These are phyloP conservation scores for Amanita exitialis DNA, from an alignment of 768 basidiomycete genomes.

Conservation along the genomic window DNA sequence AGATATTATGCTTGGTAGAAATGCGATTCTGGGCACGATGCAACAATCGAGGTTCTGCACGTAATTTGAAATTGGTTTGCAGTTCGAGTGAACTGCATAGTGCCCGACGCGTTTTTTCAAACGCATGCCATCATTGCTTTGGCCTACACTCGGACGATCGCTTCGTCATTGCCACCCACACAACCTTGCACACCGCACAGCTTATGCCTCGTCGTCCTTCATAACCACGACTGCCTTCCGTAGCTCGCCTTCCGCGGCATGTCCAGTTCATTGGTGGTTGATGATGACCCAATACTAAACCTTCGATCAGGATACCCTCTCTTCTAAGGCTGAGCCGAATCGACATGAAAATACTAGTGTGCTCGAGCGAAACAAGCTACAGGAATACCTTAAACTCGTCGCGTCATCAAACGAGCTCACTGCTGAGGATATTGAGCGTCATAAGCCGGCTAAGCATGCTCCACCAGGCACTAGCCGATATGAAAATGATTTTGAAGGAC, in stretches of 20 bases:
- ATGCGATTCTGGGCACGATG: not conserved
- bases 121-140: conserved; percentile 11
- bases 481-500: conserved; percentile 37
- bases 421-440: conserved; percentile 52
- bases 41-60: not conserved
- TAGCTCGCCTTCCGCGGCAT: not conserved
- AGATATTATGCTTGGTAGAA: not conserved
- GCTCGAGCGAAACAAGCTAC: conserved; percentile 35
- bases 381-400: conserved; percentile 47
- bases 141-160: conserved; percentile 3
- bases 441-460: conserved; percentile 32
- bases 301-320: not conserved
- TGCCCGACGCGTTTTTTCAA: not conserved
- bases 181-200: no score
- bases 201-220: not conserved
- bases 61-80: not conserved
- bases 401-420: conserved; percentile 35
- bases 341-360: conserved; percentile 12
- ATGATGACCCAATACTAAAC: not conserved
- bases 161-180: not conserved
- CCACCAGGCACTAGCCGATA: conserved; percentile 35
- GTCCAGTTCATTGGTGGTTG: not conserved
- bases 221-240: not conserved
- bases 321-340: not conserved
- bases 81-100: not conserved